Conservation (phyloP, 805 yeast genomes). For the Limtongia smithiae region DNA sequence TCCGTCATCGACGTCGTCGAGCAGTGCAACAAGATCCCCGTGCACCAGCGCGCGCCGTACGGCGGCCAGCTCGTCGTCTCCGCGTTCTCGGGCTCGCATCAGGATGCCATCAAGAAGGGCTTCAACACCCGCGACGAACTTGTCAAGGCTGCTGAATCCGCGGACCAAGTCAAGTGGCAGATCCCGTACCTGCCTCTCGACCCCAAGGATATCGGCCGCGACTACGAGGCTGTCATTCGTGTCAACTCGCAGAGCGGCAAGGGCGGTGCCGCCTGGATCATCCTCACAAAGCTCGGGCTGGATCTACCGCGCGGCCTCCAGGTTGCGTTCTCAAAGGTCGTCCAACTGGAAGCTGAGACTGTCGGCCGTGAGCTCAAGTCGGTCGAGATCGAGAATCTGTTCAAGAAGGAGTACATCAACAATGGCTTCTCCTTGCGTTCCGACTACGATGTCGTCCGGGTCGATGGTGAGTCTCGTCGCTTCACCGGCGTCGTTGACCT, state of each 20-base stretch:
- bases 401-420: constrained; percentile 53
- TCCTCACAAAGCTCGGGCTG: constrained; percentile 67
- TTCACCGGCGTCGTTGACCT: constrained; percentile 51
- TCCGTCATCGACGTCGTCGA: constrained; percentile 70
- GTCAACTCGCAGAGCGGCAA: constrained; percentile 86
- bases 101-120: constrained; percentile 84
- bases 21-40: constrained; percentile 75
- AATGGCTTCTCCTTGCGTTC: constrained; percentile 38
- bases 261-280: constrained; percentile 89
- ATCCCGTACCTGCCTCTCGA: constrained; percentile 81
- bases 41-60: constrained; percentile 74
- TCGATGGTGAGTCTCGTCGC: constrained; percentile 43
- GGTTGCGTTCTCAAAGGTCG: constrained; percentile 67
- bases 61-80: constrained; percentile 81
- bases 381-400: constrained; percentile 60
- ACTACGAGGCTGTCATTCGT: constrained; percentile 87
- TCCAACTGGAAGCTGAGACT: constrained; percentile 65
- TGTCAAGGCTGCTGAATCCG: constrained; percentile 13
- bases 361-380: constrained; percentile 69
- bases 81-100: constrained; percentile 84
- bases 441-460: constrained; percentile 48
- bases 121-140: constrained; percentile 50
- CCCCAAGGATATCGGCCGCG: constrained; percentile 80
- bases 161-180: constrained; percentile 49
- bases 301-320: constrained; percentile 81